Conservation (phyloP, 2,329 filamentous ascomycete genomes). For the Colletotrichum liriopes region DNA sequence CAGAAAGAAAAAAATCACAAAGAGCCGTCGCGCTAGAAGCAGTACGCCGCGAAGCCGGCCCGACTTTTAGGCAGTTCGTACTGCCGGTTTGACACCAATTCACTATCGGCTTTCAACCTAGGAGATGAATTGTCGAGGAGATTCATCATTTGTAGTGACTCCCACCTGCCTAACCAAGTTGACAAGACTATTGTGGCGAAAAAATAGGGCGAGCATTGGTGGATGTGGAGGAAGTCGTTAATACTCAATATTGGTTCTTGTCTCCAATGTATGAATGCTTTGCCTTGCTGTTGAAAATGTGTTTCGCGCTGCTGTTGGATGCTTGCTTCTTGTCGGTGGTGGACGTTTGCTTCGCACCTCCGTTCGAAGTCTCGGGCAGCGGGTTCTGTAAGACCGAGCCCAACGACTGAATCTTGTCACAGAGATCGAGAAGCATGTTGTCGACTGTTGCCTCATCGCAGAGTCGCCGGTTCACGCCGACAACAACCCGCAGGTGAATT, state of each 20-base stretch:
- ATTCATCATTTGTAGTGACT: neutral
- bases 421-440: neutral
- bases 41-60: too few species aligned
- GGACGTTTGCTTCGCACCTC: neutral
- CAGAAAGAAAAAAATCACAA: too few species aligned
- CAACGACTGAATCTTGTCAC: neutral
- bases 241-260: too few species aligned
- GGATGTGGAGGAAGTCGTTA: neutral
- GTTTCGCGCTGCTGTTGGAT: neutral
- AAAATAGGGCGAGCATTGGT: neutral
- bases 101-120: too few species aligned
- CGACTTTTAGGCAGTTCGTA: too few species aligned
- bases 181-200: neutral
- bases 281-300: neutral
- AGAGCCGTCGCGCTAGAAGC: too few species aligned
- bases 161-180: neutral
- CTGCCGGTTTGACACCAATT: too few species aligned
- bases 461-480: neutral
- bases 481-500: neutral
- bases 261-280: neutral
- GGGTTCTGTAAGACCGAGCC: neutral
- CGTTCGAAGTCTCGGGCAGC: neutral
- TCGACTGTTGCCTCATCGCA: slow-evolving; percentile 3
- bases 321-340: neutral
- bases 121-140: neutral